Base-by-base conservation (phyloP, 768 basidiomycete genomes). In the Crucibulum laeve region DNA sequence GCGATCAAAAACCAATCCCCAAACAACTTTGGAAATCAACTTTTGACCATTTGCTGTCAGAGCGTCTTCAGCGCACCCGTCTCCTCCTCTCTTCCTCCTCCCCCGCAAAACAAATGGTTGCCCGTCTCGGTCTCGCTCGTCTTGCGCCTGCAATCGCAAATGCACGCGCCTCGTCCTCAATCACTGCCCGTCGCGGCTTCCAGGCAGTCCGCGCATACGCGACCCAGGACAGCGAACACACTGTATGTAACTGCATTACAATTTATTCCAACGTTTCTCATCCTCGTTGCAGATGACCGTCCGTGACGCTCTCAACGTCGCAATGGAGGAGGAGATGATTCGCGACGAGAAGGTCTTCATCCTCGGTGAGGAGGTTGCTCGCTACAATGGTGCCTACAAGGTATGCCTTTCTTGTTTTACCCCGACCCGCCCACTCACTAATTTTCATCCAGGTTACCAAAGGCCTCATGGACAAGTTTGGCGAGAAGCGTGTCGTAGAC, bases 311-410 rank as follows among this genome's bases (percentile, higher is more conserved):
- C 84, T 99, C 51, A 98, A 97, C 68, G 70, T 84, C 43, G 96
- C 96, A 22, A 93, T 99, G 90, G 96, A 97, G 71, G 96, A 99
- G 70, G 96, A 99, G 71, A 98, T 99, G 96, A 63, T 84, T 55
- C 84, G 91, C 35, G 96, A 99, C 65, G 89, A 94, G 63, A 85
- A 73, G 25, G 96, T 99, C 32, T 99, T 95, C 68, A 69, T 99
- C 56, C 66, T 99, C 49, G 96, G 96, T 46, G 96, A 99, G 69
- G 96, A 99, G 62, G 96, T 99, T 48, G 95, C 95, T 39, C 82
- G 91, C 54, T 99, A 99, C 74, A 97, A 99, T 61, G 91, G 91
- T 67, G 92, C 92, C 50, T 94, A 93, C 80, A 93, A 93, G 79
- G 90, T 88, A 49, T 46, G 59, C 59, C 41, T 10, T 32, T 37